Evolutionary conservation across 176 grass and related monocot genomes (phyloP), one percentile per base, ranked within the genome.

Genomic region (sorghum (Sorghum bicolor)): DNA sequence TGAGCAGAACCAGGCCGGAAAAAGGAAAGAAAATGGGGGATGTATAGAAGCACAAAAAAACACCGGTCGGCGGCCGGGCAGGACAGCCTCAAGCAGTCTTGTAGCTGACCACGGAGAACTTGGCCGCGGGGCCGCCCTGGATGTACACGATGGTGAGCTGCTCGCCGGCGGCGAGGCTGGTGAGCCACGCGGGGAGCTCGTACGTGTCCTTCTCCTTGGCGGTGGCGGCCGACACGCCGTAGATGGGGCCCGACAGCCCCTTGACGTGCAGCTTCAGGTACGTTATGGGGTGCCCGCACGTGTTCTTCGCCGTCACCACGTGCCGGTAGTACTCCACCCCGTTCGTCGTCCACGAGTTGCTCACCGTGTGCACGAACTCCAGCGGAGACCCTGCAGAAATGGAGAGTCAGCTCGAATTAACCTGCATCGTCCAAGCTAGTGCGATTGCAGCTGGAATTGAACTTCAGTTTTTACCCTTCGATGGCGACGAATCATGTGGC

Each of bases 351-450:
- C 96, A 99, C 28, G 87, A 44, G 82, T 89, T 13, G 66, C 53
- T 99, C 55, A 99, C 85, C 32, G 67, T 60, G 89, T 99, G 96
- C 71, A 99, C 81, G 67, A 99, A 90, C 67, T 93, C 85, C 50
- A 99, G 12, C 0, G 91, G 86, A 20, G 71, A 31, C 10, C 72
- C 85, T 78, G 72, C 31, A 74, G 26, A 47, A 30, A 48, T 1
- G 17, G 26, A 44, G 5, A 72, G 24, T 16, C 19, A 25, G 50
- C 24, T 58, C 17, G 4, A 29, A 58, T 17, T 32, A 22, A 15
- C 5, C 9, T 33, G 29, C 17, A 79, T 79, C 12, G 47, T 79
- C 22, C 10, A 48, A 1, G 17, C 43, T 11, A 16, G 13, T 32
- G 7, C 0, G 40, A 48, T 24, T 13, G 25, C 61, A 66, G 6